Conservation (phyloP, 2,329 filamentous ascomycete species). For the Alternaria postmessia region DNA sequence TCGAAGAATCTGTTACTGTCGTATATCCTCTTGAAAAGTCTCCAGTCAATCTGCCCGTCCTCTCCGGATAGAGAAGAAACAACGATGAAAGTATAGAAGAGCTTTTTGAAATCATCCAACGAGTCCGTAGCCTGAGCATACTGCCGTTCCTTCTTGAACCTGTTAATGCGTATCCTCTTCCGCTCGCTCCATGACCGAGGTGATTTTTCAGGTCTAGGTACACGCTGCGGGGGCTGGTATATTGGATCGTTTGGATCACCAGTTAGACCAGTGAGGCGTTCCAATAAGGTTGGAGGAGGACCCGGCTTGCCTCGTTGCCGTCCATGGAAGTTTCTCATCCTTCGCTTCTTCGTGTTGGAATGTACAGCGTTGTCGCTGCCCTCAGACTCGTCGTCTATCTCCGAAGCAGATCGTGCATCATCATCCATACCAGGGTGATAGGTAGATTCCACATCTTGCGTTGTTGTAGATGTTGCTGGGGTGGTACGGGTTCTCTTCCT, state of each 20-base stretch:
- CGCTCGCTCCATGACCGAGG: slow-evolving; percentile 23
- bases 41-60: slow-evolving; percentile 52
- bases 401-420: slow-evolving; percentile 17
- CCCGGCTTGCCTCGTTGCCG: slow-evolving; percentile 18
- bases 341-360: slow-evolving; percentile 17
- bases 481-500: slow-evolving; percentile 24
- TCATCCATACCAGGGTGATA: slow-evolving; percentile 18
- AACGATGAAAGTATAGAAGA: slow-evolving; percentile 42
- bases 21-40: slow-evolving; percentile 52
- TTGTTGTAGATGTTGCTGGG: neutral
- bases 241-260: slow-evolving; percentile 42
- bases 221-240: slow-evolving; percentile 28
- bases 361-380: neutral
- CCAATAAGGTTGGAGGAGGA: slow-evolving; percentile 37
- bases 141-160: slow-evolving; percentile 24
- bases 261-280: slow-evolving; percentile 47
- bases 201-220: neutral
- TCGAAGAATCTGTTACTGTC: slow-evolving; percentile 47
- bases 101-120: slow-evolving; percentile 40
- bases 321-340: slow-evolving; percentile 1
- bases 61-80: slow-evolving; percentile 48
- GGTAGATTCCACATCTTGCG: slow-evolving; percentile 1
- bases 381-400: slow-evolving; percentile 19
- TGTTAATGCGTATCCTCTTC: slow-evolving; percentile 20
- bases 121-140: slow-evolving; percentile 29